These are phyloP conservation scores for Cystobasidium ongulense DNA, from an alignment of 768 basidiomycete species.

Conservation along the genomic window DNA sequence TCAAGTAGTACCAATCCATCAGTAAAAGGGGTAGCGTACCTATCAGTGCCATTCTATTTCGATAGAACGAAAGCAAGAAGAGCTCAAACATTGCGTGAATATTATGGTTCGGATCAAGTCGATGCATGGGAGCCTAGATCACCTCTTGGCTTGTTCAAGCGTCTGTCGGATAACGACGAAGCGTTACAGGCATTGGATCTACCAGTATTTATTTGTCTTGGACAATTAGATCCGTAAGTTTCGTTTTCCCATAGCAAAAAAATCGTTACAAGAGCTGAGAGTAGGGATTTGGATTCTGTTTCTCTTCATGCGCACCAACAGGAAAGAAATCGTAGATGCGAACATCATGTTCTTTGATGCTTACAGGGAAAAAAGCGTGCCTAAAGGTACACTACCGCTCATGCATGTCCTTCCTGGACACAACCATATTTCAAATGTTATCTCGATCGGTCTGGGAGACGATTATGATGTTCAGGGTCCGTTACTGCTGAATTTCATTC, in stretches of 20 bases:
- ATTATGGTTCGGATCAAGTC: slow-evolving; percentile 27
- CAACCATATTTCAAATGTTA: slow-evolving; percentile 30
- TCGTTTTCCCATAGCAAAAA: not conserved
- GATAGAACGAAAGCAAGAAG: slow-evolving; percentile 19
- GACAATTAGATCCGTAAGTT: slow-evolving; percentile 8
- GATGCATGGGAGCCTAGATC: not conserved
- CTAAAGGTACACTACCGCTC: not conserved
- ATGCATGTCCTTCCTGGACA: slow-evolving; percentile 15
- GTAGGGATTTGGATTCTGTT: not conserved
- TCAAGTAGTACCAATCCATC: not conserved
- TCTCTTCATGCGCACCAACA: not conserved
- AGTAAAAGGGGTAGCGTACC: slow-evolving; percentile 17
- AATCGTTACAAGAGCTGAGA: not conserved
- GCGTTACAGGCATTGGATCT: not conserved
- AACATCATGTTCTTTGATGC: slow-evolving; percentile 31
- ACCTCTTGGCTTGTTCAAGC: slow-evolving; percentile 16
- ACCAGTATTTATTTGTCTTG: not conserved
- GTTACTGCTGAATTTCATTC: slow-evolving; percentile 28
- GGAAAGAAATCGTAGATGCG: slow-evolving; percentile 28
- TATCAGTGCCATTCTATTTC: slow-evolving; percentile 32
- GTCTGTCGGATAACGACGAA: not conserved
- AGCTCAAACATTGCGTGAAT: slow-evolving; percentile 25
- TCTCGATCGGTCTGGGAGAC: slow-evolving; percentile 28
- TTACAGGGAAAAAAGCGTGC: not conserved
- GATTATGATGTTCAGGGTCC: not conserved